Conservation (phyloP, 768 basidiomycete species). For the Boletus sp. region DNA sequence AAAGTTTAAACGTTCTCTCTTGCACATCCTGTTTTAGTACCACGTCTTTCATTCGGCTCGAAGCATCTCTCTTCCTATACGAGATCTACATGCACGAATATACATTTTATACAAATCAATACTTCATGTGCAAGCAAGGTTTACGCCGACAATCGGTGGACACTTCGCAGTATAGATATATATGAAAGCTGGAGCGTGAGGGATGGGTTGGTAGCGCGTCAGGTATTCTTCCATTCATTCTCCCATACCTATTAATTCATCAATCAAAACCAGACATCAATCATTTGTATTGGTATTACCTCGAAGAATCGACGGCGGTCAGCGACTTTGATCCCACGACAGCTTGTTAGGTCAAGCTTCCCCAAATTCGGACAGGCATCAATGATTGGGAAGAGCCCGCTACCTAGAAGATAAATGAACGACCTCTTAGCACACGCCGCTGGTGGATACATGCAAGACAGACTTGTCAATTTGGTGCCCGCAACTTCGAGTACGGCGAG, state of each 20-base stretch:
- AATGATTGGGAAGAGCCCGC: constrained; percentile 54
- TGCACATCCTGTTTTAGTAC: too few relatives aligned
- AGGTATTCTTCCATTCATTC: constrained; percentile 6
- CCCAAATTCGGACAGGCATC: constrained; percentile 53
- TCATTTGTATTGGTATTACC: constrained; percentile 29
- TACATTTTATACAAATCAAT: too few relatives aligned
- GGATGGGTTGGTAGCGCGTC: not conserved
- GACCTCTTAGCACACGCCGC: not conserved
- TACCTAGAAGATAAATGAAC: constrained; percentile 35
- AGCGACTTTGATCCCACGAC: constrained; percentile 56
- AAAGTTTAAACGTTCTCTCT: too few relatives aligned
- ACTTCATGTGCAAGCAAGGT: too few relatives aligned
- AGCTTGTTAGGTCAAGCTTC: constrained; percentile 64
- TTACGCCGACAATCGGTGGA: too few relatives aligned
- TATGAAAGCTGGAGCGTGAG: too few relatives aligned
- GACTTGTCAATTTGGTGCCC: constrained; percentile 61
- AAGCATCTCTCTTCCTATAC: too few relatives aligned
- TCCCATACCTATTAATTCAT: constrained; percentile 25
- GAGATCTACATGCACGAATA: too few relatives aligned
- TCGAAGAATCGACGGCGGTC: constrained; percentile 70
- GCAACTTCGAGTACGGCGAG: constrained; percentile 52
- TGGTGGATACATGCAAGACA: constrained; percentile 16
- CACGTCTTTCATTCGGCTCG: too few relatives aligned
- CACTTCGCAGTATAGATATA: too few relatives aligned
- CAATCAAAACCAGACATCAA: not conserved